Base-by-base conservation (phyloP, 768 basidiomycete genomes). In the Amanita molliuscula region DNA sequence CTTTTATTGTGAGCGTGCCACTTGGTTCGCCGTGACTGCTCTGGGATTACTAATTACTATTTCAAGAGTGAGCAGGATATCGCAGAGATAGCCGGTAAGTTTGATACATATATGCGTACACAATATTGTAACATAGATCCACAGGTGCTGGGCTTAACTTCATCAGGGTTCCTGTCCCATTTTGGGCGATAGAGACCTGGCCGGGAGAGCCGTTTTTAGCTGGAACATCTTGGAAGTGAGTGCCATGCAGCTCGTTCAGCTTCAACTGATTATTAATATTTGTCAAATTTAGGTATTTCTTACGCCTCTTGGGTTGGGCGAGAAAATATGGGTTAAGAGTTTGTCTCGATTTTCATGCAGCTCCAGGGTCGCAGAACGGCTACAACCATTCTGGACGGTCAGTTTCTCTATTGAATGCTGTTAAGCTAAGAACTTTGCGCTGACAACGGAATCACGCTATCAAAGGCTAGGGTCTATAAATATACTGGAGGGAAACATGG, bases 311-410 rank as follows among this genome's bases (percentile, higher is more conserved):
- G 34, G 73, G 71, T 2, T 96, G 92, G 92, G 82, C 81, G 11
- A 73, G 91, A 44, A 94, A 96, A 65, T 94, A 94, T 61, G 91
- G 91, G 1, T 56, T 94, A n/a, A 75, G 91, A 25, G 79, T 94
- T 48, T 79, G 79, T 58, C 68, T 94, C 10, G 92, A 94, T 66
- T 65, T 90, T 29, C 87, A 89, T 62, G 74, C 85, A 3, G 71
- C 82, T 21, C 89, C 90, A 26, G 90, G 91, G 36, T 80, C 78
- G 41, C 87, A 88, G 58, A 88, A 87, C 61, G 87, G 84, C 65
- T 75, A 72, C 53, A 80, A 80, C 55, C 76, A 82, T 59, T 80
- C 68, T 62, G 79, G 82, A 72, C 81, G 68, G 61, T 56, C 54
- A 13, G 46, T 15, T 13, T n/a, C 31, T 36, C 16, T 40, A 20